phyloP scores from a whole-genome alignment of 1,284 basidiomycete species.

The Ganoderma leucocontextum region DNA sequence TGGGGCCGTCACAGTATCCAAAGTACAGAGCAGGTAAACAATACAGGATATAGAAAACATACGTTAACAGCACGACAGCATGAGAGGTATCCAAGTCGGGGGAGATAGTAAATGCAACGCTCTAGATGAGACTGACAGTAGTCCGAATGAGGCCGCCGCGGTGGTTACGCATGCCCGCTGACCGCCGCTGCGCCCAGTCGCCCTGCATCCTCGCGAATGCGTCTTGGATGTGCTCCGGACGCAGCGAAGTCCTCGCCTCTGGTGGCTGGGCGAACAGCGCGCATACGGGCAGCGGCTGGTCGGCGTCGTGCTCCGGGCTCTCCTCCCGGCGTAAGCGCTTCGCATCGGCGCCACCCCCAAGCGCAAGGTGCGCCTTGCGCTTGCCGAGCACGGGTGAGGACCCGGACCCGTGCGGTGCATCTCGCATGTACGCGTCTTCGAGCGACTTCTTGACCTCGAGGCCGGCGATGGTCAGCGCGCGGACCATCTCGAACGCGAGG shows the following conservation, averaged over 20 bases:
- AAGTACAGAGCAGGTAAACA: background rate
- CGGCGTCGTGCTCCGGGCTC: conserved; percentile 64
- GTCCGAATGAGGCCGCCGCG: conserved; percentile 84
- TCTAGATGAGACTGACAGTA: conserved; percentile 79
- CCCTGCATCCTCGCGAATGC: conserved; percentile 90
- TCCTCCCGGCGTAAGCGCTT: conserved; percentile 72
- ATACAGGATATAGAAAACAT: background rate
- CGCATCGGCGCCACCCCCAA: conserved; percentile 48
- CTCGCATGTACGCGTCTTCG: conserved; percentile 75
- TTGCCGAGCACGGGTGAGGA: conserved; percentile 71
- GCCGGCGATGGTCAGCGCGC: conserved; percentile 89
- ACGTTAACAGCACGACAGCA: background rate
- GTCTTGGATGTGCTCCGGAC: conserved; percentile 88
- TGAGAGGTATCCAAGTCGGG: background rate
- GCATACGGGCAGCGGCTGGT: conserved; percentile 67
- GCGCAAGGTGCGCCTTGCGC: conserved; percentile 59
- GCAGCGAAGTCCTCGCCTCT: conserved; percentile 78
- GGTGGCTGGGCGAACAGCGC: conserved; percentile 83
- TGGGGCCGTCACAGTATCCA: background rate
- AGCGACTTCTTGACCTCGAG: conserved; percentile 83
- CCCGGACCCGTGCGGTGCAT: conserved; percentile 57
- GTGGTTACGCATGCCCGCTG: conserved; percentile 89
- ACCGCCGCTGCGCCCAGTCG: conserved; percentile 80
- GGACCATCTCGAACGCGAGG: conserved; percentile 96
- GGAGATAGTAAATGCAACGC: background rate